Conservation (phyloP, 345 rosid genomes). For the Hibiscus mutabilis region DNA sequence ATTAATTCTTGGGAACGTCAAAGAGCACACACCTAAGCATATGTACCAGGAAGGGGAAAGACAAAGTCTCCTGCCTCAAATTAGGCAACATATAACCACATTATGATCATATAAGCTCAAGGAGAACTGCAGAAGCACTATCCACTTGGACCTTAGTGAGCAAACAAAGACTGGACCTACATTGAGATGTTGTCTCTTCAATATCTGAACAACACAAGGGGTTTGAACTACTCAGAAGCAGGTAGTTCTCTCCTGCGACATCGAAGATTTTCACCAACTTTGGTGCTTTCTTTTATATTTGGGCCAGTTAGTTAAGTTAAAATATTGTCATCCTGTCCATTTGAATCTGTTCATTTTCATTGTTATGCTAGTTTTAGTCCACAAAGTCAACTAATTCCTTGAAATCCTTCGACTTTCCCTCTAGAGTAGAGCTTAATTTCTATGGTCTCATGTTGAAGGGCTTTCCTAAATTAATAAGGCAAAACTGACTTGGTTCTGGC, state of each 20-base stretch:
- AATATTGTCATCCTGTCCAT: background rate
- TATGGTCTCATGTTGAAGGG: background rate
- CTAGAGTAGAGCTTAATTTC: background rate
- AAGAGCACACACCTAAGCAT: background rate
- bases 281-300: background rate
- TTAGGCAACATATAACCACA: background rate
- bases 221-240: background rate
- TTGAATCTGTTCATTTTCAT: background rate
- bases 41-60: background rate
- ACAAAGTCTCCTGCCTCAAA: background rate
- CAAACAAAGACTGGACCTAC: background rate
- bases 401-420: background rate
- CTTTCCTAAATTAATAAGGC: background rate
- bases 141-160: background rate
- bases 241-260: background rate
- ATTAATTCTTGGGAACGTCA: background rate
- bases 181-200: background rate
- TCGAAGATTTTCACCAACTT: constrained; percentile 1
- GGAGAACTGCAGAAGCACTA: background rate
- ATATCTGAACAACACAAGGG: background rate
- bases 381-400: background rate
- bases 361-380: background rate
- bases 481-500: background rate
- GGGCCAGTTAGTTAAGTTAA: background rate
- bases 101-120: background rate